Evolutionary conservation across 2,329 filamentous ascomycete genomes (phyloP), one percentile per base, ranked within the genome.

Genomic region (Chrysosporium queenslandicum): DNA sequence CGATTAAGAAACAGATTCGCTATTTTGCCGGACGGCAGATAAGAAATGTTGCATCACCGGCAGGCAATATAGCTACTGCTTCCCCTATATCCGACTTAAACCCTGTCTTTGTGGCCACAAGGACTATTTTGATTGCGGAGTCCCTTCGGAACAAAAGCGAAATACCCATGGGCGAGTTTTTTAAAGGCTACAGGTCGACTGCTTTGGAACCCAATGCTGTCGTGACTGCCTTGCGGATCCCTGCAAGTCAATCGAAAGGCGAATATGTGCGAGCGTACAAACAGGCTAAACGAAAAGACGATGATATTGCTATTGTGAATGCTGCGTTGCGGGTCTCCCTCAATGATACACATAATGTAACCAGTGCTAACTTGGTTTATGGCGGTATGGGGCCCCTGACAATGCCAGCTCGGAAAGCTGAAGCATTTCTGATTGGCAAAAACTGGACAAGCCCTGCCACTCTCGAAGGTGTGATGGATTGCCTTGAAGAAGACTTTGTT

Each of bases 241-340:
- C 92, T 0, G 72, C 86, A 2, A 85, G 86, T 0, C 76, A 76
- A 2, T 77, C 82, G 50, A 85, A 84, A 61, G 84, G 86, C 2
- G 92, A 97, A 65, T 88, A 83, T 64, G 85, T 95, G 66, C 80
- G 86, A 40, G 84, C 91, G 0, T 97, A 96, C 70, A 98, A 98
- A 70, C 91, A 97, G 67, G 82, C 92, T 0, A 98, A 98, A 74
- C 76, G 92, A 59, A 97, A 97, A 65, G 92, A 98, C 61, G 92
- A 98, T 62, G 92, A 98, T 64, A 97, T 98, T 64, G 92, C 92
- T 1, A 97, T 98, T 61, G 92, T 97, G 21, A 97, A 94, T 46
- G 82, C 86, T 25, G 89, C 91, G 1, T 69, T 97, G 53, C 80
- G 87, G 32, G 76, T 97, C 4, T 80, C 78, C 4, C 70, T 97